These are phyloP conservation scores for Marasmius sp. DNA, from an alignment of 1,284 basidiomycete genomes.

Conservation along the genomic window DNA sequence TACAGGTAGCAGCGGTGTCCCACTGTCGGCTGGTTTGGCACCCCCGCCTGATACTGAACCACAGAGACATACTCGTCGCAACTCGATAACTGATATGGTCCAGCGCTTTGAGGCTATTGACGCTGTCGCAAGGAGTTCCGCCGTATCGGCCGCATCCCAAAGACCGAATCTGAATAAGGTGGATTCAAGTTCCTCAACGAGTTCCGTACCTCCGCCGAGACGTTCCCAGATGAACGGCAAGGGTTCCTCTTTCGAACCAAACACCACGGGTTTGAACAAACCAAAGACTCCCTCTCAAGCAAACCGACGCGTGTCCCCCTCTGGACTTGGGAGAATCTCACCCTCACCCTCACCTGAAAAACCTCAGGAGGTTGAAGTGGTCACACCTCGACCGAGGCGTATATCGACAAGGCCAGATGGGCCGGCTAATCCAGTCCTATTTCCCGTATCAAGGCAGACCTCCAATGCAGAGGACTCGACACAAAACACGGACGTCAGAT, in stretches of 20 bases:
- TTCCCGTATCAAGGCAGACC: constrained; percentile 25
- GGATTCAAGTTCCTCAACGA: neutral
- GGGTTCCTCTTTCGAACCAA: neutral
- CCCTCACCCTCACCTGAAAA: constrained; percentile 2
- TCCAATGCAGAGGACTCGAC: constrained; percentile 29
- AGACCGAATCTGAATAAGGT: neutral
- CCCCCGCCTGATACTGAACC: constrained; percentile 42
- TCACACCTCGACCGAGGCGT: constrained; percentile 9
- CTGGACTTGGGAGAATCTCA: neutral
- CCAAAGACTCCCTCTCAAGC: neutral
- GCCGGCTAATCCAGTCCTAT: constrained; percentile 2
- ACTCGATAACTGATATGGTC: constrained; percentile 82
- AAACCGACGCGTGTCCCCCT: constrained; percentile 1
- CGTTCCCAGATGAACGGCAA: neutral
- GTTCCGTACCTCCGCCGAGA: neutral
- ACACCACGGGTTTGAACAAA: neutral
- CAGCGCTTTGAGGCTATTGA: constrained; percentile 72
- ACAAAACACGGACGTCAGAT: constrained; percentile 26
- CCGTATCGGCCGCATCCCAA: neutral
- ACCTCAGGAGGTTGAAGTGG: neutral
- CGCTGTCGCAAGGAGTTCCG: constrained; percentile 19
- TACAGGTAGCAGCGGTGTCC: constrained; percentile 28
- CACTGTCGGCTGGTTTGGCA: constrained; percentile 34
- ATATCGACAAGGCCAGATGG: constrained; percentile 13
- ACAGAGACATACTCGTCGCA: constrained; percentile 47